Evolutionary conservation across 768 basidiomycete species (phyloP).

Genomic region (Mycena capillaripes): DNA sequence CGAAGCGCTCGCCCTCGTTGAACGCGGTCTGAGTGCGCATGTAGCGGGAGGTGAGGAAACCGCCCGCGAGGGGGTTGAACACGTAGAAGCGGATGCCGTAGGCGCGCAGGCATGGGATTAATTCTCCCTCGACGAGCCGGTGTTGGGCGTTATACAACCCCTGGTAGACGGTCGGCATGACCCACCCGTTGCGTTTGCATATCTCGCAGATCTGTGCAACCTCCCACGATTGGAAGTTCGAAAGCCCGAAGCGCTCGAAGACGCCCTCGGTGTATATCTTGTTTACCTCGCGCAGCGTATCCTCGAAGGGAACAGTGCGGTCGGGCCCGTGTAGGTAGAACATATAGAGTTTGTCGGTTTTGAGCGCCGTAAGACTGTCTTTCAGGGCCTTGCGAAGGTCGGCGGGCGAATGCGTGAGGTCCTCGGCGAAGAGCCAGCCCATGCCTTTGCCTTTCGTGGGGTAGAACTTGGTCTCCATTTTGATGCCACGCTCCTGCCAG

Average conservation of each 20-base stretch:
- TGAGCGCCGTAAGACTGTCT: conserved; percentile 56
- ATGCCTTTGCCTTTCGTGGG: conserved; percentile 42
- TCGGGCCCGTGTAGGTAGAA: conserved; percentile 65
- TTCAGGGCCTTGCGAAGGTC: conserved; percentile 46
- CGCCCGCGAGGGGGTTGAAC: conserved; percentile 63
- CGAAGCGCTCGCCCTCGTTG: conserved; percentile 50
- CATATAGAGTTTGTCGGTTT: conserved; percentile 50
- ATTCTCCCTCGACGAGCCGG: conserved; percentile 36
- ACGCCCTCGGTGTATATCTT: conserved; percentile 56
- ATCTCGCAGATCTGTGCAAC: conserved; percentile 41
- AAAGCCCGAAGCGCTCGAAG: conserved; percentile 62
- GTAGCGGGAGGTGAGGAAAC: conserved; percentile 58
- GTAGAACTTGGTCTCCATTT: conserved; percentile 64
- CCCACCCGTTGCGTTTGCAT: conserved; percentile 58
- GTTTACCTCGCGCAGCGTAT: conserved; percentile 56
- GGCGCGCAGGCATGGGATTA: conserved; percentile 54
- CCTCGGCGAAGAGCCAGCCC: conserved; percentile 10
- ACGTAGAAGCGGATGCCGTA: conserved; percentile 56
- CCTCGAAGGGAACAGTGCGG: conserved; percentile 59
- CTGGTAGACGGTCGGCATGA: conserved; percentile 61
- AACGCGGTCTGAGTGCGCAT: conserved; percentile 42
- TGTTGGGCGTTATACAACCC: conserved; percentile 43
- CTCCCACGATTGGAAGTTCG: conserved; percentile 63
- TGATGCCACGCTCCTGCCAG: conserved; percentile 57
- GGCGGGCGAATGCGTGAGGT: conserved; percentile 11